These are phyloP conservation scores for Aspergillus ustus DNA, from an alignment of 2,329 filamentous ascomycete genomes.

Conservation along the genomic window DNA sequence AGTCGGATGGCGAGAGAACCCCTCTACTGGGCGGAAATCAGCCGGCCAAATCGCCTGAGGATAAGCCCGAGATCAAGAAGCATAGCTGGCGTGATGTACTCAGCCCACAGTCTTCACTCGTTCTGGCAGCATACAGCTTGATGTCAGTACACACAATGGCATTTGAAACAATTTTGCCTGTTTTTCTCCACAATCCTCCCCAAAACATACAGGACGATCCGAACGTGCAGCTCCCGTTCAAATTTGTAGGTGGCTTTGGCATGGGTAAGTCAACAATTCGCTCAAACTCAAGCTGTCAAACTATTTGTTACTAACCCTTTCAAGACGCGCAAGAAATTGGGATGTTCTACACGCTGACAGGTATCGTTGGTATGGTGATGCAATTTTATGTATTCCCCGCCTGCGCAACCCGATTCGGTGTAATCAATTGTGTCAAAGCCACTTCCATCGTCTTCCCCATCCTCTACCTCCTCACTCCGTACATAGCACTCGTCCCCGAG, in stretches of 20 bases:
- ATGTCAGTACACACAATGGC: constrained; percentile 81
- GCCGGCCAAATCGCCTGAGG: constrained; percentile 20
- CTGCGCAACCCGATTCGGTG: constrained; percentile 72
- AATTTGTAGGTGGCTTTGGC: constrained; percentile 83
- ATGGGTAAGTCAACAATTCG: constrained; percentile 45
- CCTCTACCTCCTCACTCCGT: constrained; percentile 81
- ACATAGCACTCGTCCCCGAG: constrained; percentile 67
- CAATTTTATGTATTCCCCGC: constrained; percentile 87
- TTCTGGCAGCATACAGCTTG: constrained; percentile 77
- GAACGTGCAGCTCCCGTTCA: constrained; percentile 70
- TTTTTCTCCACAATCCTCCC: constrained; percentile 80
- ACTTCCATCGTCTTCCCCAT: constrained; percentile 72
- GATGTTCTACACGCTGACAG: constrained; percentile 82
- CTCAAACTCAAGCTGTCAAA: not conserved
- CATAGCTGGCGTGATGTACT: constrained; percentile 68
- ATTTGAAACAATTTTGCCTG: constrained; percentile 85
- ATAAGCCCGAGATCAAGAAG: constrained; percentile 26
- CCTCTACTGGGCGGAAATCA: constrained; percentile 35
- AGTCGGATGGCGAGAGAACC: constrained; percentile 33
- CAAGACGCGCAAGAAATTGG: constrained; percentile 75
- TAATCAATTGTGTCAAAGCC: constrained; percentile 73
- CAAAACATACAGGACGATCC: constrained; percentile 60
- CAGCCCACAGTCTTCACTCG: constrained; percentile 72
- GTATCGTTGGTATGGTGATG: constrained; percentile 75
- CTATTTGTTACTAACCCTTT: constrained; percentile 14